Conservation (phyloP, 139 green algal species). For the Tetraselmis striata region DNA sequence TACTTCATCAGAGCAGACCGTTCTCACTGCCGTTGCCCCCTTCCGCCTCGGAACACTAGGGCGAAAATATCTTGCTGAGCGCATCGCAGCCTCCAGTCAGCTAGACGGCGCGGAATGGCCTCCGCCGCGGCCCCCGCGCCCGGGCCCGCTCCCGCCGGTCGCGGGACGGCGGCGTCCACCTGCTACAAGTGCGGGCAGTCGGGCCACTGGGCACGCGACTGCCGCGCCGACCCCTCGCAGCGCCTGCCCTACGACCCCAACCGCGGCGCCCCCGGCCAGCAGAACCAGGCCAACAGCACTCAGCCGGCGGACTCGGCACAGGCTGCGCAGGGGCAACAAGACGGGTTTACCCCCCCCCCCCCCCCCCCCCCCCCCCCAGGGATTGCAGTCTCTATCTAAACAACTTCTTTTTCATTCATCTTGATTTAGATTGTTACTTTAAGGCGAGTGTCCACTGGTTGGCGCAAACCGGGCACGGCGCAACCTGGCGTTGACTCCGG, state of each 20-base stretch:
- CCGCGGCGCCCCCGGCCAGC: no score
- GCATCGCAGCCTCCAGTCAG: no score
- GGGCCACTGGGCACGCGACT: constrained; percentile 17
- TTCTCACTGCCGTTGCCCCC: no score
- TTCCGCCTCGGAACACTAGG: no score
- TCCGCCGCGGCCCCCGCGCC: no score
- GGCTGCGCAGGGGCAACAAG: background rate
- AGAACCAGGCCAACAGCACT: background rate
- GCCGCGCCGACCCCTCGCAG: constrained; percentile 1
- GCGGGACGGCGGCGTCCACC: background rate
- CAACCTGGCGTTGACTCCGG: background rate
- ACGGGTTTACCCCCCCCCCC: background rate
- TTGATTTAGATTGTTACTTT: background rate
- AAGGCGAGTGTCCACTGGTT: background rate
- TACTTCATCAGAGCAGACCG: no score
- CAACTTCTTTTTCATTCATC: no score
- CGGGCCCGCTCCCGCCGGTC: background rate
- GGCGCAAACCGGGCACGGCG: background rate
- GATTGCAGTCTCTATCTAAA: no score
- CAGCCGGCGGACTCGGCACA: background rate
- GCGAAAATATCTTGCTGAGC: no score
- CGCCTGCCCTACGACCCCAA: background rate
- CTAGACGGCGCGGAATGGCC: no score
- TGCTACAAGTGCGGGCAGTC: constrained; percentile 20
- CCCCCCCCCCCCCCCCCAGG: no score